These are phyloP conservation scores for Triticum dicoccoides DNA, from an alignment of 176 grass and related monocot genomes.

Conservation along the genomic window DNA sequence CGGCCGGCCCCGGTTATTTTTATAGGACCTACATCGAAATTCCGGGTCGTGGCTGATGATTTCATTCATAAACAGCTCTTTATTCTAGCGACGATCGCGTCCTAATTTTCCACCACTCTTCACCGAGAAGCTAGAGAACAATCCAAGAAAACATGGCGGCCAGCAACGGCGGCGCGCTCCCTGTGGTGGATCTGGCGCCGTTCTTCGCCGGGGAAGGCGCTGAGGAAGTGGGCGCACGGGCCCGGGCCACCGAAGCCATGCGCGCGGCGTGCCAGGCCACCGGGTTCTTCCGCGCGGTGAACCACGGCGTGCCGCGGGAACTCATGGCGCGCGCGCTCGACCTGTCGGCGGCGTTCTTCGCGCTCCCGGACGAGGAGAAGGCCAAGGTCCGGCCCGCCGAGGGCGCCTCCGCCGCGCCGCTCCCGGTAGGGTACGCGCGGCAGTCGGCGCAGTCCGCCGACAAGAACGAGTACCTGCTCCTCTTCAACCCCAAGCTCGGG, in stretches of 20 bases:
- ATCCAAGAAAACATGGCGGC: too few relatives aligned
- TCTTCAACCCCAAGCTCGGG: constrained; percentile 20
- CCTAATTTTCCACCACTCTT: too few relatives aligned
- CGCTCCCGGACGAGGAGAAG: constrained; percentile 40
- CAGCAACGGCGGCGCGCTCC: neutral
- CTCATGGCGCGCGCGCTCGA: constrained; percentile 25
- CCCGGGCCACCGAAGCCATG: constrained; percentile 17
- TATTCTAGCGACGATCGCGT: too few relatives aligned
- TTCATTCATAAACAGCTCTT: too few relatives aligned
- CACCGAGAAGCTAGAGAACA: too few relatives aligned
- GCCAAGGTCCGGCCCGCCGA: neutral
- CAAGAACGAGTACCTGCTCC: constrained; percentile 44
- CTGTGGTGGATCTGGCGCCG: constrained; percentile 29
- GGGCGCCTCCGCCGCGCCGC: neutral
- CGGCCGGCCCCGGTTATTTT: too few relatives aligned
- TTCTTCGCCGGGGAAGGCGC: neutral
- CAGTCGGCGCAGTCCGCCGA: constrained; percentile 33
- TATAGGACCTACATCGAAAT: too few relatives aligned
- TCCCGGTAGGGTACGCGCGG: constrained; percentile 36
- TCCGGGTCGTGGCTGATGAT: too few relatives aligned
- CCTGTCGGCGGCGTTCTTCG: constrained; percentile 34
- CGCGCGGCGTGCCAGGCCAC: constrained; percentile 22
- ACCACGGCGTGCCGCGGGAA: constrained; percentile 31
- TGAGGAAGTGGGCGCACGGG: neutral
- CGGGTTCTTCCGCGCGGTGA: constrained; percentile 46